Percentiles rank a stretch among this genome's conserved stretches.
These are phyloP conservation scores for Skeletonema costatum DNA, from an alignment of 108 stramenopile species.

Conservation along the genomic window DNA sequence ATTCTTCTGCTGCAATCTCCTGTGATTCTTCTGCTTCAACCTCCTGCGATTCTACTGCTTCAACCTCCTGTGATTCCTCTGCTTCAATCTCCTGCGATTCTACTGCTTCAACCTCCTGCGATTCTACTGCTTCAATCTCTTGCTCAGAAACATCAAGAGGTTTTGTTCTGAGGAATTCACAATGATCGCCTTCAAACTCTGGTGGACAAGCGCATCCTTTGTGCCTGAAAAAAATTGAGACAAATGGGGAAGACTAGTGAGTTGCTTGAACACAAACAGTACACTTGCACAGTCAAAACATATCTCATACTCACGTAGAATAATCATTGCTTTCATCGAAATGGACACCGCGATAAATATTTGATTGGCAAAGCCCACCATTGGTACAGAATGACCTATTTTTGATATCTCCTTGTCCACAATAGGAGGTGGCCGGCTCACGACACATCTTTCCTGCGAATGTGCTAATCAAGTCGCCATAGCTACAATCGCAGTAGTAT, in stretches of 20 bases:
- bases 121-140: too few relatives aligned
- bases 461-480: slow-evolving; percentile 17
- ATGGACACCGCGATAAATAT: slow-evolving; percentile 2
- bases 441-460: slow-evolving; percentile 49
- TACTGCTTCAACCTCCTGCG: neutral
- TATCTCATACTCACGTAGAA: neutral
- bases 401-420: slow-evolving; percentile 28
- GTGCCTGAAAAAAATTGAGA: slow-evolving; percentile 19
- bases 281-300: neutral
- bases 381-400: slow-evolving; percentile 43
- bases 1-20: neutral
- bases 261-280: neutral
- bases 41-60: neutral
- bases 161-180: slow-evolving; percentile 49
- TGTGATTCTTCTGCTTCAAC: neutral
- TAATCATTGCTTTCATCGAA: neutral
- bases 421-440: slow-evolving; percentile 43
- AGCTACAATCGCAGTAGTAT: slow-evolving; percentile 38
- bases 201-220: slow-evolving; percentile 61
- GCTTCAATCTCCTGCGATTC: neutral
- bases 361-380: slow-evolving; percentile 31
- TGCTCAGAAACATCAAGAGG: slow-evolving; percentile 2
- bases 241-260: neutral
- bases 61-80: neutral
- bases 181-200: slow-evolving; percentile 66